Base-by-base conservation (phyloP, 2,329 filamentous ascomycete genomes). In the Cordyceps sp. region DNA sequence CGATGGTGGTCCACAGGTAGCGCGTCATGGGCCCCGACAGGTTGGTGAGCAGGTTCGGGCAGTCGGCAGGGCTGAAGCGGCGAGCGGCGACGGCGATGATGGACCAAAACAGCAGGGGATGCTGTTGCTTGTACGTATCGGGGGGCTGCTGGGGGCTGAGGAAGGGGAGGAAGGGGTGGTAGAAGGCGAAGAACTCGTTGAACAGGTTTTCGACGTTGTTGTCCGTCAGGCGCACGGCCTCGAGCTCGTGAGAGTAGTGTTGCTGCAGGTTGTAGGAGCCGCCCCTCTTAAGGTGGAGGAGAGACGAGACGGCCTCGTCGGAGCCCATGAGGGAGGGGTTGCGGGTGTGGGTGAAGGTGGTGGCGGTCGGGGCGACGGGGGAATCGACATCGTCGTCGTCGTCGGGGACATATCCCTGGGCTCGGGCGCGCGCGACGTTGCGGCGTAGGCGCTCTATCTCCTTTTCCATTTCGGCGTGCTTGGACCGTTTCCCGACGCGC, bases 381-480 rank as follows among this genome's bases (percentile, higher is more conserved):
- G 70, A 75, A 41, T 71, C 63, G 29, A 71, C 54, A 33, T 71
- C 65, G 27, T 73, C 66, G 27, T 72, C 61, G 10, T 68, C 66
- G 15, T 69, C 67, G 4, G 66, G 42, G 12, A 61, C 45, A 40
- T 62, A 76, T 36, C 73, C 72, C 43, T 75, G 68, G 15, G 62
- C 46, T 44, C 70, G 64, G 36, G 76, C 74, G 39, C 65, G 62
- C 35, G 69, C 58, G 38, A 80, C 62, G 44, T 64, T 70, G 29
- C 72, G 66, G 32, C 74, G 69, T 41, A 78, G 55, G 39, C 63
- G 70, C 36, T 82, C 78, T 46, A 86, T 81, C 53, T 86, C 78
- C 55, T 75, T 79, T 50, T 84, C 80, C 79, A 86, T 86, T 56
- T 86, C 81, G 45, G 80, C 80, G 54, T 88, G 80, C 51, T 82